Evolutionary conservation across 176 grass and related monocot species (phyloP).

Genomic region (Bonia amplexicaulis): DNA sequence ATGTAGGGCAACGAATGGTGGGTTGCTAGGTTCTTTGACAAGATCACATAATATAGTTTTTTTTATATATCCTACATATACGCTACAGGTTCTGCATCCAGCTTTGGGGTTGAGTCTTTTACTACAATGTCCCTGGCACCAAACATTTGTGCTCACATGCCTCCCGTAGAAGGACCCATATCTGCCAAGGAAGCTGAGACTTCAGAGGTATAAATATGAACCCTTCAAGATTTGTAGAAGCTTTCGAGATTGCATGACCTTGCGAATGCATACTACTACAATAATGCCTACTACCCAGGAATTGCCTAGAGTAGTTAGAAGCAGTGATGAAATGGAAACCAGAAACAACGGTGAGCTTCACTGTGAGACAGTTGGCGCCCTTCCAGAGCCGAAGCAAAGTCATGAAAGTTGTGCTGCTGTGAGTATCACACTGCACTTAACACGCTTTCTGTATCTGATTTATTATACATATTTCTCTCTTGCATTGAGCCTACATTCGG

Average conservation of each 20-base stretch:
- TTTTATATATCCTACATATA: constrained; percentile 2
- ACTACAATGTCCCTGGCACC: constrained; percentile 32
- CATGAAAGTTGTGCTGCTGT: constrained; percentile 33
- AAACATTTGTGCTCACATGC: constrained; percentile 42
- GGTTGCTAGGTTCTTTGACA: not conserved
- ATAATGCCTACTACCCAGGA: constrained; percentile 33
- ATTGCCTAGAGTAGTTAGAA: constrained; percentile 33
- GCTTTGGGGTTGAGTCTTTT: constrained; percentile 42
- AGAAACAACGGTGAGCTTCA: constrained; percentile 18
- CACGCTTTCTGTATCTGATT: not conserved
- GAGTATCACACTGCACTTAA: constrained; percentile 12
- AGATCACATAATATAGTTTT: not conserved
- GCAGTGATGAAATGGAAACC: constrained; percentile 33
- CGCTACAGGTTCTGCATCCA: constrained; percentile 37
- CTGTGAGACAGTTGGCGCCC: constrained; percentile 14
- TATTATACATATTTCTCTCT: not conserved
- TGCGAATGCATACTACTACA: constrained; percentile 13
- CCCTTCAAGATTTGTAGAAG: constrained; percentile 4
- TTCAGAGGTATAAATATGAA: constrained; percentile 38
- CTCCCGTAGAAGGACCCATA: constrained; percentile 33
- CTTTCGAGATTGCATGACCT: constrained; percentile 10
- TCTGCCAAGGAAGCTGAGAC: constrained; percentile 28
- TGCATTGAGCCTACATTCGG: not conserved
- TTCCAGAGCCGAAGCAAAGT: constrained; percentile 35
- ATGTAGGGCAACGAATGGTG: not conserved